Evolutionary conservation across 129 eudicot species (phyloP), one percentile per base, ranked within the genome.

Genomic region (Heracleum sosnowskyi): DNA sequence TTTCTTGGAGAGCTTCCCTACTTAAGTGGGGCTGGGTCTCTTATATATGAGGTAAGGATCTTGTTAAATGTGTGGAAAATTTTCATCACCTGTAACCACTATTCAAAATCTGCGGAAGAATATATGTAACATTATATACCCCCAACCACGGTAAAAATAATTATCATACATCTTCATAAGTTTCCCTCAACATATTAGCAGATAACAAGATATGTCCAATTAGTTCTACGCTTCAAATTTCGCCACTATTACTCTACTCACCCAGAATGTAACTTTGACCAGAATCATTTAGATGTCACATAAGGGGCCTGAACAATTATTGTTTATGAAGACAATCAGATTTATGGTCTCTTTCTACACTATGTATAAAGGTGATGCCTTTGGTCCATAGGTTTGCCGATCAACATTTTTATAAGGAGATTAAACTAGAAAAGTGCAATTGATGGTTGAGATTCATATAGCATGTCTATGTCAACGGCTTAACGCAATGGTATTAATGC

Each of bases 1-100:
- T 95, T 53, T 84, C 96, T 95, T 70, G 98, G 98, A 76, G 86
- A 90, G 83, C 88, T 95, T 45, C 98, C 98, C 49, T 95, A 88
- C 86, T 83, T 95, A 80, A 91, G 86, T 81, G 87, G 79, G 66
- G 70, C 85, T 2, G 97, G 90, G 86, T 90, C 97, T 80, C 89
- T 95, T 75, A 84, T 90, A 63, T 95, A 76, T 79, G 98, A 95
- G 97, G 98, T 91, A 79, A 72, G 68, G 41, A 10, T 87, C 63
- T 60, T 70, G n/a, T 49, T 41, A 74, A 81, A 69, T 36, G 39
- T 33, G 34, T 41, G 39, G 62, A 33, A 62, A 11, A 26, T 11
- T 44, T 29, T 53, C n/a, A 36, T 37, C 60, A 72, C 11, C 42
- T 55, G 41, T 53, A 29, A 53, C 39, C 62, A 51, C 60, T 77